phyloP scores from a whole-genome alignment of 2,329 filamentous ascomycete species.

The Coniella vitis region DNA sequence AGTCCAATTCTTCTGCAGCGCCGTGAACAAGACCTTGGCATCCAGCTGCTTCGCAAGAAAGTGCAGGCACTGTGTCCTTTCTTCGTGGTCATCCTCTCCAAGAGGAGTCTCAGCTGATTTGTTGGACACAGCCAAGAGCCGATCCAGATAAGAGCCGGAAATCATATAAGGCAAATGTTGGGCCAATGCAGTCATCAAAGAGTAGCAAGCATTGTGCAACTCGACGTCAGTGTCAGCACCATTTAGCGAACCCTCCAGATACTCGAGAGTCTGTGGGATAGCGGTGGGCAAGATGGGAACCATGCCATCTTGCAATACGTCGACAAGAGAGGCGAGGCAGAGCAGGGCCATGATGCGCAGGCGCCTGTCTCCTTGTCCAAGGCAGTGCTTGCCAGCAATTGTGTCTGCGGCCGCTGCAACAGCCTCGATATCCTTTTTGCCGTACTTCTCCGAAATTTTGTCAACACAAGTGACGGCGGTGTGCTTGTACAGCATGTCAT shows the following conservation, averaged over 20 bases:
- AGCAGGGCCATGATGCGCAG: conserved; percentile 79
- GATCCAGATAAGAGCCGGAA: conserved; percentile 65
- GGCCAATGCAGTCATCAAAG: conserved; percentile 71
- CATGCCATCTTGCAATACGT: conserved; percentile 79
- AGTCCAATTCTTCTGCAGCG: conserved; percentile 66
- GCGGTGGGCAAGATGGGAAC: conserved; percentile 75
- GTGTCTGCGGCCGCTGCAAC: conserved; percentile 69
- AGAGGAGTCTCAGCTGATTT: conserved; percentile 59
- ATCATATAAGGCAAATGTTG: conserved; percentile 88
- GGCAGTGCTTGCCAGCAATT: conserved; percentile 68
- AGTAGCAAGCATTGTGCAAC: conserved; percentile 76
- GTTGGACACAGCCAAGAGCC: conserved; percentile 65
- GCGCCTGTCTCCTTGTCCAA: conserved; percentile 65
- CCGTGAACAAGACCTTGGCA: conserved; percentile 66
- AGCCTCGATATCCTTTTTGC: conserved; percentile 77
- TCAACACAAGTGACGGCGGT: conserved; percentile 86
- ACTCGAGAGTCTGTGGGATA: conserved; percentile 63
- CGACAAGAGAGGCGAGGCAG: conserved; percentile 81
- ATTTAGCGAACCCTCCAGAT: conserved; percentile 59
- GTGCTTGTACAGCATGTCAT: conserved; percentile 70
- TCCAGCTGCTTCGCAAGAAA: conserved; percentile 73
- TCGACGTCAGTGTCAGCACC: conserved; percentile 47
- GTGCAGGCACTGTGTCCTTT: conserved; percentile 61
- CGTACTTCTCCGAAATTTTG: conserved; percentile 89
- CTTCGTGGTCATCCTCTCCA: conserved; percentile 55